These are phyloP conservation scores for Skeletonema tropicum DNA, from an alignment of 108 stramenopile genomes.

Conservation along the genomic window DNA sequence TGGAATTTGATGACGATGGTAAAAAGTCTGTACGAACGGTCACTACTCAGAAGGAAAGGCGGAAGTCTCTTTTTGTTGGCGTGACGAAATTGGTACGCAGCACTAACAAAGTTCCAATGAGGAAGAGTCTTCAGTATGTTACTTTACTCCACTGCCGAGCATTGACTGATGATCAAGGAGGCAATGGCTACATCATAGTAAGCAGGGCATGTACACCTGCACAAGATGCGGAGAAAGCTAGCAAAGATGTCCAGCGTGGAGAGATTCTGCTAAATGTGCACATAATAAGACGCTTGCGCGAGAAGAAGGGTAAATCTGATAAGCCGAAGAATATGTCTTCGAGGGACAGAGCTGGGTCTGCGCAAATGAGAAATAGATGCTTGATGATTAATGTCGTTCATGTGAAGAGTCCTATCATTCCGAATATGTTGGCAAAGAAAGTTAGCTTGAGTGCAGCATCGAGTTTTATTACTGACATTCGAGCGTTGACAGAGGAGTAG, in stretches of 20 bases:
- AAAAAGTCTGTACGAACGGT: constrained; percentile 17
- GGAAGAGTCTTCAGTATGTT: constrained; percentile 63
- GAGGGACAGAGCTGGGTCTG: constrained; percentile 38
- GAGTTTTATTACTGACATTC: constrained; percentile 61
- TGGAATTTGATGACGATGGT: constrained; percentile 28
- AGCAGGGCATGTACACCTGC: constrained; percentile 62
- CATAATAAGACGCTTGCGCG: constrained; percentile 42
- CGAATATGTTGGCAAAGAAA: constrained; percentile 74
- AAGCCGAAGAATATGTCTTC: constrained; percentile 9
- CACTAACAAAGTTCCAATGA: constrained; percentile 63
- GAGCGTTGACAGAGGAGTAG: constrained; percentile 30
- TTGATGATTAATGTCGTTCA: constrained; percentile 82
- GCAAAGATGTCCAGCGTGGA: constrained; percentile 36
- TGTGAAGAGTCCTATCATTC: constrained; percentile 74
- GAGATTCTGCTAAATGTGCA: constrained; percentile 54
- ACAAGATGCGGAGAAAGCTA: constrained; percentile 25
- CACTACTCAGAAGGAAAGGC: constrained; percentile 40
- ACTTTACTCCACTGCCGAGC: constrained; percentile 72
- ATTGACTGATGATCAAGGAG: constrained; percentile 61
- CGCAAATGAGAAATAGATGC: constrained; percentile 49
- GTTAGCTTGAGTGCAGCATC: constrained; percentile 66
- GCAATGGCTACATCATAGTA: constrained; percentile 80
- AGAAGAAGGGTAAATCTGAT: constrained; percentile 8
- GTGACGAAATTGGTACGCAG: constrained; percentile 77
- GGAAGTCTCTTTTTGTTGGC: constrained; percentile 49